phyloP scores from a whole-genome alignment of 2,329 filamentous ascomycete genomes.

The Atkinsonella texensis region DNA sequence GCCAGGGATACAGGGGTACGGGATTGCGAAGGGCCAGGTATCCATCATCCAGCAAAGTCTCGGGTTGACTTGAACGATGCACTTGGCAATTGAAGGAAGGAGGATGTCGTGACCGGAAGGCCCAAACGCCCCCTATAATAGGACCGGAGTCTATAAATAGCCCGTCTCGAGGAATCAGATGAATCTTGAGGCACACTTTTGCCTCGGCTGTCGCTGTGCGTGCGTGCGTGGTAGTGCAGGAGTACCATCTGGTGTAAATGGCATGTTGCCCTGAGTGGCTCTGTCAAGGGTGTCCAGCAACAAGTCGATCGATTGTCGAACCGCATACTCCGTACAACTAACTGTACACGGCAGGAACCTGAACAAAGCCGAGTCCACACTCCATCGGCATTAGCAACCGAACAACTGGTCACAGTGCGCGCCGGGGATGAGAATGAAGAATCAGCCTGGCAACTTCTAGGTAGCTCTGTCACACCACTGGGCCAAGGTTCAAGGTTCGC shows the following conservation, averaged over 20 bases:
- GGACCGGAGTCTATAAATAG: neutral
- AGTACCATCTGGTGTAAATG: too few relatives aligned
- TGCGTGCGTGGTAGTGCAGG: too few relatives aligned
- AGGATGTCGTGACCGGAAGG: neutral
- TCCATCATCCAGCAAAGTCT: neutral
- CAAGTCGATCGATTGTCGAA: slow-evolving; percentile 7
- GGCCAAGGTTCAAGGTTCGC: neutral
- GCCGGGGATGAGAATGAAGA: neutral
- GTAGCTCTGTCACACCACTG: neutral
- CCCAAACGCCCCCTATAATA: neutral
- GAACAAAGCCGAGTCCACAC: neutral
- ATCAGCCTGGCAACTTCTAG: neutral
- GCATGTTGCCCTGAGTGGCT: neutral
- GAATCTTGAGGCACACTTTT: neutral
- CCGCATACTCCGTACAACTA: neutral
- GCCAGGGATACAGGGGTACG: too few relatives aligned
- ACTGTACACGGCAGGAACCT: neutral
- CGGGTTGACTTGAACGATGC: neutral
- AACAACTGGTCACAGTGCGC: neutral
- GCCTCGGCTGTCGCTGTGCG: neutral
- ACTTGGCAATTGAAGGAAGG: neutral
- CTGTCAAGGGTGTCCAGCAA: neutral
- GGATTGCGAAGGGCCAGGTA: neutral
- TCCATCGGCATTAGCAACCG: neutral
- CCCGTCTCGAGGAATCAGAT: neutral